phyloP scores from a whole-genome alignment of 1,139 yeast genomes.

The Pneumocystis sp. region DNA sequence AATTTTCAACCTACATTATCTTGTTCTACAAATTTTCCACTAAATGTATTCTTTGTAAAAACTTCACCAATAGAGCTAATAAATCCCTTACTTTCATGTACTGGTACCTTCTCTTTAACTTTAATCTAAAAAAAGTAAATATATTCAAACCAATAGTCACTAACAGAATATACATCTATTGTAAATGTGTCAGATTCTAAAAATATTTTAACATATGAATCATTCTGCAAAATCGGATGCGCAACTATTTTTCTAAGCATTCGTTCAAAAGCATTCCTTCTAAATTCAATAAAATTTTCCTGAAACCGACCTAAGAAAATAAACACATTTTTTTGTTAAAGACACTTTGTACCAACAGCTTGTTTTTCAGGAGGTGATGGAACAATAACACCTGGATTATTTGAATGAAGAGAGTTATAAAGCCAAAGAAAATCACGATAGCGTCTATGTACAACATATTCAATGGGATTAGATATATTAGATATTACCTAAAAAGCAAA shows the following conservation, averaged over 20 bases:
- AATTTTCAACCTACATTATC: conserved; percentile 27
- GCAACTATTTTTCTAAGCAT: conserved; percentile 62
- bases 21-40: conserved; percentile 51
- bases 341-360: conserved; percentile 49
- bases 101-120: conserved; percentile 13
- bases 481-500: conserved; percentile 25
- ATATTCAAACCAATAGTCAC: conserved; percentile 16
- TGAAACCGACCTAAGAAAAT: conserved; percentile 27
- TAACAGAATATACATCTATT: conserved; percentile 29
- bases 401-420: conserved; percentile 70
- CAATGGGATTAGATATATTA: conserved; percentile 26
- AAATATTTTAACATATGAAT: conserved; percentile 64
- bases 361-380: conserved; percentile 98
- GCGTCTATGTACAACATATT: conserved; percentile 50
- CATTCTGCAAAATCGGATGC: conserved; percentile 44
- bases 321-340: neutral
- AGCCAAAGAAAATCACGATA: conserved; percentile 79
- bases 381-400: conserved; percentile 77
- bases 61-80: conserved; percentile 38
- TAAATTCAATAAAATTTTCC: conserved; percentile 71
- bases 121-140: conserved; percentile 10
- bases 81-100: conserved; percentile 30
- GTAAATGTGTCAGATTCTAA: conserved; percentile 58
- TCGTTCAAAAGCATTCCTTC: conserved; percentile 72
- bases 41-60: conserved; percentile 31